A percentile compares a stretch with the other conserved stretches of the same genome.
Evolutionary conservation across 257 asterid genomes (phyloP).

Genomic region (Misopates orontium): DNA sequence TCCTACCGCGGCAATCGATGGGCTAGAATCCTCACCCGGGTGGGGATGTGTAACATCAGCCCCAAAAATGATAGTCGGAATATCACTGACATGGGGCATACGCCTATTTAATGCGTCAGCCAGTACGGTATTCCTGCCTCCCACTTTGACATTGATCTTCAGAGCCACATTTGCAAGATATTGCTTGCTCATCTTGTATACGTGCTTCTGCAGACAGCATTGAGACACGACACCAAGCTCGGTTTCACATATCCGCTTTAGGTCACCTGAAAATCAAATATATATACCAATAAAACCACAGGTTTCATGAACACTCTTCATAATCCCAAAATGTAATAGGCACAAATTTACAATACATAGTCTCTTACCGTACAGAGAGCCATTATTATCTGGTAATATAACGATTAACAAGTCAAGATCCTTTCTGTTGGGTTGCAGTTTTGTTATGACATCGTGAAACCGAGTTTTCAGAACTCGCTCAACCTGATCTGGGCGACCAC

Average conservation of each 20-base stretch:
- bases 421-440: constrained; percentile 53
- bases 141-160: constrained; percentile 92
- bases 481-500: constrained; percentile 82
- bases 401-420: constrained; percentile 91
- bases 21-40: constrained; percentile 99
- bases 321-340: neutral
- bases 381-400: constrained; percentile 89
- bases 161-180: constrained; percentile 91
- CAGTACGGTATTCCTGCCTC: constrained; percentile 92
- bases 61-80: constrained; percentile 92
- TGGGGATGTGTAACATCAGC: constrained; percentile 99
- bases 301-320: constrained; percentile 1
- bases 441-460: constrained; percentile 67
- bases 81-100: constrained; percentile 88
- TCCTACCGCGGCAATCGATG: constrained; percentile 95
- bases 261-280: constrained; percentile 53
- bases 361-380: constrained; percentile 83
- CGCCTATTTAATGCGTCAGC: constrained; percentile 85
- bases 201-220: constrained; percentile 92
- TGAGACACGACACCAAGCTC: constrained; percentile 97
- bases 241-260: constrained; percentile 92
- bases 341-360: neutral
- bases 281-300: neutral
- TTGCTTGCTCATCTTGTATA: constrained; percentile 72
- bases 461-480: constrained; percentile 77